These are phyloP conservation scores for Trichoderma polysporum DNA, from an alignment of 2,329 filamentous ascomycete species.

Conservation along the genomic window DNA sequence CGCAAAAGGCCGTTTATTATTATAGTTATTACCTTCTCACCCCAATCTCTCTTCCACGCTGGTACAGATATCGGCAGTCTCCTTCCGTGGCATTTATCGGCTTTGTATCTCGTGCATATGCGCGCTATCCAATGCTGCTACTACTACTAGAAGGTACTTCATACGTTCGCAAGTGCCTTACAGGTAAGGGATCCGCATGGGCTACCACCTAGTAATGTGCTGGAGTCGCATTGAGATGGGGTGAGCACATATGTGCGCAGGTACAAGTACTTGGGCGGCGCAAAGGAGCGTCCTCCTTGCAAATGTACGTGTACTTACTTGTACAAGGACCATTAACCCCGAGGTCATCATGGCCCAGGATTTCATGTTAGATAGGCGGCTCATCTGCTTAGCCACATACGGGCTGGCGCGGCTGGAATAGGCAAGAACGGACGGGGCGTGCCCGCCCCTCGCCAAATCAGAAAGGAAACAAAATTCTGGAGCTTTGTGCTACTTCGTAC, in stretches of 20 bases:
- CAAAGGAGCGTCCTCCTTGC: neutral
- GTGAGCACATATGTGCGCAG: neutral
- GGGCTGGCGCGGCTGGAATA: constrained; percentile 1
- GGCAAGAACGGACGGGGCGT: neutral
- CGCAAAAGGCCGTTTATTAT: neutral
- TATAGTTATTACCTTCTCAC: neutral
- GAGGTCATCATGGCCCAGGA: constrained; percentile 9
- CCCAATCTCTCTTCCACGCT: neutral
- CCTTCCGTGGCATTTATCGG: neutral
- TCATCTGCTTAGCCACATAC: constrained; percentile 1
- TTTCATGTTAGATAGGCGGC: constrained; percentile 15
- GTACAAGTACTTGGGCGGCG: neutral
- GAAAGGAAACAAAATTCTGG: constrained; percentile 1
- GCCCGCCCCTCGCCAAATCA: neutral
- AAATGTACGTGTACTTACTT: neutral
- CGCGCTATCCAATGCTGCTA: neutral
- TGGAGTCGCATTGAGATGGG: neutral
- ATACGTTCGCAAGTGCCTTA: neutral
- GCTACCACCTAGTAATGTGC: neutral
- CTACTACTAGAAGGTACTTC: too few species aligned
- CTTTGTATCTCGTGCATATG: neutral
- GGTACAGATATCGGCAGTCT: neutral
- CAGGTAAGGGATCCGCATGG: neutral
- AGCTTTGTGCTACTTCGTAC: neutral
- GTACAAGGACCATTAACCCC: neutral